Base-by-base conservation (phyloP, 2,329 filamentous ascomycete species). In the Trematosphaeria pertusa region DNA sequence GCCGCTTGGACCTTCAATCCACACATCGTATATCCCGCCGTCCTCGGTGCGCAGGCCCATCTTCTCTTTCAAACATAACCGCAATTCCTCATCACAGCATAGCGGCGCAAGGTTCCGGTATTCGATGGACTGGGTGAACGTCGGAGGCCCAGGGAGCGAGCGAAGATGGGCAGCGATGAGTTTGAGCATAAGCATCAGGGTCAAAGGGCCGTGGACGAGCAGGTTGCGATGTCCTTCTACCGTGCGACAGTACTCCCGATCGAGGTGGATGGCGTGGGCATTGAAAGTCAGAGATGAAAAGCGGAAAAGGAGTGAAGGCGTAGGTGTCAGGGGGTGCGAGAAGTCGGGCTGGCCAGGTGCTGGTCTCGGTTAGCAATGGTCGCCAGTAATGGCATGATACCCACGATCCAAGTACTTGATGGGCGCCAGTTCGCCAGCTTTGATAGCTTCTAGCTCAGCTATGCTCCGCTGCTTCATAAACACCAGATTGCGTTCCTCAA, bases 241-340 rank as follows among this genome's bases (percentile, higher is more conserved):
- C 10, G 82, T 75, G 30, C 81, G 80, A 40, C 85, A 86, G 72
- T 90, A 95, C 33, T 79, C 65, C 1, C 80, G 81, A 69, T 97
- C 89, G 17, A 96, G 79, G 73, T 99, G 94, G 59, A 99, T 97
- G 12, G 82, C 79, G 72, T 99, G 94, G 1, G 91, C 90, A 71
- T 99, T 99, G 77, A 91, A 92, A 2, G 89, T 93, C 24, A 82
- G 55, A 14, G 91, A 91, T 15, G 88, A 94, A 77, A 93, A 97
- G 48, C 92, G 85, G 75, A 96, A 96, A 43, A 99, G 84, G 4
- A 97, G 81, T 4, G 81, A 77, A 2, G 82, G 78, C 2, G 86
- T 86, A 1, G 91, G 90, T 0, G 74, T 81, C 18, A 96, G 73
- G 0, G 75, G 74, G 58, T 88, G 78, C 14, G 74, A 75, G 58